Evolutionary conservation across 129 eudicot species (phyloP).

Genomic region (Lonicera japonica): DNA sequence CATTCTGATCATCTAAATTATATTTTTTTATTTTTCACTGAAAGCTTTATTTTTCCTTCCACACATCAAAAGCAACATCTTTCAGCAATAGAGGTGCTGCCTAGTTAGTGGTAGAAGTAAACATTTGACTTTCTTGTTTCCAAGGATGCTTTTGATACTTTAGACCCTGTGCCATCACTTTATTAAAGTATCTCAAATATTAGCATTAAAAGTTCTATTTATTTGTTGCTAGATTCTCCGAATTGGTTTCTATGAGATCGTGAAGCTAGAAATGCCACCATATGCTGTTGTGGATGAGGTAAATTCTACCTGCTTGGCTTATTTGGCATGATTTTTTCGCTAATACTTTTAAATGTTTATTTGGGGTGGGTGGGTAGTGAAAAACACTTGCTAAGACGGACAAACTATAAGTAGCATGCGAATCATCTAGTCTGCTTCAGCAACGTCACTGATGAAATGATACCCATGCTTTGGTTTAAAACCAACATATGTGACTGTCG

Average conservation of each 20-base stretch:
- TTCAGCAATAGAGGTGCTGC: neutral
- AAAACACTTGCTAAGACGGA: neutral
- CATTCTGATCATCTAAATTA: neutral
- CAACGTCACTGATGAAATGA: neutral
- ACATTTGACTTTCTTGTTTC: neutral
- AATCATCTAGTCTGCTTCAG: neutral
- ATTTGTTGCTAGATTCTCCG: constrained; percentile 68
- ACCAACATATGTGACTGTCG: neutral
- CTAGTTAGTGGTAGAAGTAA: neutral
- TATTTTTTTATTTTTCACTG: neutral
- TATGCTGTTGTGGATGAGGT: constrained; percentile 95
- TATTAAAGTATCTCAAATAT: neutral
- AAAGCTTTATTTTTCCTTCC: neutral
- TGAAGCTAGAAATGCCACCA: constrained; percentile 80
- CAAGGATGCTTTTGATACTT: neutral
- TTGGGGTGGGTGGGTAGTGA: neutral
- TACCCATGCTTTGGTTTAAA: neutral
- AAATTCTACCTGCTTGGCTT: constrained; percentile 1
- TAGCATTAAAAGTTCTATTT: constrained; percentile 8
- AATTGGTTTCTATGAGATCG: constrained; percentile 78
- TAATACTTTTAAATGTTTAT: neutral
- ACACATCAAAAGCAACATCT: neutral
- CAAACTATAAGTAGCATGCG: neutral
- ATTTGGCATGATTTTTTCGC: neutral
- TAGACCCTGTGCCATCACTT: neutral